Conservation (phyloP, 2,329 filamentous ascomycete genomes). For the Ophiostoma sp. region DNA sequence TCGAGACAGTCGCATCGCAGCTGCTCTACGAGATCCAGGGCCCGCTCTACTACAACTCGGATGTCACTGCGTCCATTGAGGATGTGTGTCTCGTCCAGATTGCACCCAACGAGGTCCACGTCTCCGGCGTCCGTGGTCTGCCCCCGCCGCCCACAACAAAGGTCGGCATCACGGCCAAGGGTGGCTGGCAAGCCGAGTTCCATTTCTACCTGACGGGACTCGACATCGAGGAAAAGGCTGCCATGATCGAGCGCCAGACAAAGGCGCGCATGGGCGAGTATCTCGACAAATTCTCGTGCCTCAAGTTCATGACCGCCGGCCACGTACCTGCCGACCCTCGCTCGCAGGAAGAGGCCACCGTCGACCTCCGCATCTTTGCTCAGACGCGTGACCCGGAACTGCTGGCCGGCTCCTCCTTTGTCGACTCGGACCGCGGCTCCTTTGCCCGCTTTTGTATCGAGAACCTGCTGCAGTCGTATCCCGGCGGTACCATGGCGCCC, state of each 20-base stretch:
- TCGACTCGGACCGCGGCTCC: slow-evolving; percentile 22
- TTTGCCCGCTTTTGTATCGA: slow-evolving; percentile 30
- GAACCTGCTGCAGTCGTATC: slow-evolving; percentile 28
- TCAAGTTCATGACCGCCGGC: slow-evolving; percentile 30
- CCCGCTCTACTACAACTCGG: slow-evolving; percentile 34
- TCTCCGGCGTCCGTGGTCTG: slow-evolving; percentile 34
- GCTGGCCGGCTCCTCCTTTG: slow-evolving; percentile 13
- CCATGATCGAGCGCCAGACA: slow-evolving; percentile 28
- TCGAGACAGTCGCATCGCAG: slow-evolving; percentile 29
- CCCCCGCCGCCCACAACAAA: slow-evolving; percentile 35
- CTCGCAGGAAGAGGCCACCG: slow-evolving; percentile 35
- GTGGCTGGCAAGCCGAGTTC: slow-evolving; percentile 30
- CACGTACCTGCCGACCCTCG: slow-evolving; percentile 29
- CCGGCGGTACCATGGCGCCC: slow-evolving; percentile 28
- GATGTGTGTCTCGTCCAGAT: slow-evolving; percentile 42
- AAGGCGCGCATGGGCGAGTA: slow-evolving; percentile 23
- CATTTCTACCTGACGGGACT: slow-evolving; percentile 29
- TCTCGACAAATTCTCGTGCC: slow-evolving; percentile 31
- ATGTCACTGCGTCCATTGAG: slow-evolving; percentile 34
- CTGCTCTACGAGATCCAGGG: slow-evolving; percentile 39
- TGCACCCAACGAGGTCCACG: slow-evolving; percentile 33
- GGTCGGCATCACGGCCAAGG: slow-evolving; percentile 27
- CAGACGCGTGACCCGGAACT: slow-evolving; percentile 35
- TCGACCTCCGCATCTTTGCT: slow-evolving; percentile 35
- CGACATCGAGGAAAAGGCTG: slow-evolving; percentile 28